Base-by-base conservation (phyloP, 1,284 basidiomycete species). In the Trichosporon asahii region DNA sequence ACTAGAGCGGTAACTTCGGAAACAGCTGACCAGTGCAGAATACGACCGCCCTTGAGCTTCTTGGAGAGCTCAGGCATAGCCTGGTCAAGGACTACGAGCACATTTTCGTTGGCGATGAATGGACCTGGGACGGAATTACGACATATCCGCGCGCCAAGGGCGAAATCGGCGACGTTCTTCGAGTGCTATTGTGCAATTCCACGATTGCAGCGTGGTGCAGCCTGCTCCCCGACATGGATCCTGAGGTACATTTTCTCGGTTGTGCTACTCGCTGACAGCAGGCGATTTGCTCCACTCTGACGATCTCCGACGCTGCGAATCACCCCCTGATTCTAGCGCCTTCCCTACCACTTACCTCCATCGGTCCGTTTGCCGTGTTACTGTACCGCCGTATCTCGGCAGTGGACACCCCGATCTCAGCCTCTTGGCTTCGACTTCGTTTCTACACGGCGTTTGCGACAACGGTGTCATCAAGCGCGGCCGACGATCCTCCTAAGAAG, bases 191-290 rank as follows among this genome's bases (percentile, higher is more conserved):
- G 5, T 76, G 74, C 35, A 68, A 64, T 18, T 70, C 73, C 3
- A 64, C 72, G n/a, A 66, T 78, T 44, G 68, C 70, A 2, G 64
- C 72, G 9, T 80, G 78, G 78, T 72, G 73, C 35, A 72, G 68
- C 15, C 37, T 78, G 12, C 44, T 78, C 1, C 64, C 68, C 0
- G 15, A 76, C 5, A 66, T 71, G 3, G 25, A 64, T 18, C 65
- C 66, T 1, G 67, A 74, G 53, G 74, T 76, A 55, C 53, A 72
- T 64, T 23, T 12, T 12, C 14, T 33, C 4, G 14, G 18, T 18
- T 4, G 9, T 37, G 40, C 2, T 2, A 11, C 6, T 14, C 6
- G 27, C 23, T 37, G 44, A 63, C 49, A 25, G 1, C 70, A 71
- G 66, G 21, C 57, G 5, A 23, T 72, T 29, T n/a, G 60, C n/a